Conservation (phyloP, 2,329 filamentous ascomycete species). For the Fusarium ramigenum region DNA sequence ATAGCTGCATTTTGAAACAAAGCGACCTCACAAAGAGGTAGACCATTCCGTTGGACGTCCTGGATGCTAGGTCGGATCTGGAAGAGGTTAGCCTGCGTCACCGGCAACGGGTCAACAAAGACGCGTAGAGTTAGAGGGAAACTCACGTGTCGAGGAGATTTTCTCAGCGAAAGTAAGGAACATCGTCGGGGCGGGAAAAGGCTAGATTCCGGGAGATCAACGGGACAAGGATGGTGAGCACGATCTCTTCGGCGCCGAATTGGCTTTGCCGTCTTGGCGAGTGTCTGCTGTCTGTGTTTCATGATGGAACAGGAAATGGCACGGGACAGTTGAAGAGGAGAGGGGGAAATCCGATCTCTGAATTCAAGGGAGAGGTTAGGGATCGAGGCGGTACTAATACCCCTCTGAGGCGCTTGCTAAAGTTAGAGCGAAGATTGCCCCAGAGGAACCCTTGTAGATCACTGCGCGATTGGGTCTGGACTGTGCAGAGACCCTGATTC, state of each 20-base stretch:
- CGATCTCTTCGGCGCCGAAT: constrained; percentile 7
- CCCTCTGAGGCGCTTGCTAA: background rate
- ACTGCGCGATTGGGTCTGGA: background rate
- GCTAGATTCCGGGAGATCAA: background rate
- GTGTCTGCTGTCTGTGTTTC: constrained; percentile 8
- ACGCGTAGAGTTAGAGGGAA: background rate
- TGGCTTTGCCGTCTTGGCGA: background rate
- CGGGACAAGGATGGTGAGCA: background rate
- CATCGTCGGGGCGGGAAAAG: constrained; percentile 22
- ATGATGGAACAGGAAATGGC: background rate
- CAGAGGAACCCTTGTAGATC: constrained; percentile 13
- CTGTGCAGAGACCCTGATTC: constrained; percentile 18
- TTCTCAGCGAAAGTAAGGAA: background rate
- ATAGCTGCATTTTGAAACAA: constrained; percentile 14
- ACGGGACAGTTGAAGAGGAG: background rate
- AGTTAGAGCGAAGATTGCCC: background rate
- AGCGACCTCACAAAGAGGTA: constrained; percentile 8
- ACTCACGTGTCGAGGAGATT: constrained; percentile 10
- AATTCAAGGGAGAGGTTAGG: background rate
- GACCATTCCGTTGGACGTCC: background rate
- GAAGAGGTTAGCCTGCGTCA: background rate
- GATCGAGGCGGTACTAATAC: constrained; percentile 20
- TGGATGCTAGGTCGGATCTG: constrained; percentile 8
- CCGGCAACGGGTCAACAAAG: constrained; percentile 1
- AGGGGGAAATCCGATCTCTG: background rate